These are phyloP conservation scores for Carnegiea gigantea DNA, from an alignment of 179 eudicot genomes.

Conservation along the genomic window DNA sequence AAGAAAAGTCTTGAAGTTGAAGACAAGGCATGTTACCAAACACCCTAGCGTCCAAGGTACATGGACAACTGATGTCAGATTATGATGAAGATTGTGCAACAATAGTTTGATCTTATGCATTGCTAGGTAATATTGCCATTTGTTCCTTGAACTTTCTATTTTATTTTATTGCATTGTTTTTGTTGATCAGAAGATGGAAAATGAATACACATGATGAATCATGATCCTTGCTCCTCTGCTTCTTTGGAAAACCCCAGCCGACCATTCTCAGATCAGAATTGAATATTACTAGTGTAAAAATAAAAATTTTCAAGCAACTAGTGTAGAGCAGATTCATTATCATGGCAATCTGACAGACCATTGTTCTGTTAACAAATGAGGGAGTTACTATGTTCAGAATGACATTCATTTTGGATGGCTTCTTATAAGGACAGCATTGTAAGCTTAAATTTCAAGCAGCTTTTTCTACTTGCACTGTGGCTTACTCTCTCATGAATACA, in stretches of 20 bases:
- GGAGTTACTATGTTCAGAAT: not conserved
- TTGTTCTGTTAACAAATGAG: too few species aligned
- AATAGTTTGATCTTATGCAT: not conserved
- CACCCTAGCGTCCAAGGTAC: slow-evolving; percentile 42
- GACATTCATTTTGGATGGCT: not conserved
- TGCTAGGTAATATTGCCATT: not conserved
- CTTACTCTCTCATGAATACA: not conserved
- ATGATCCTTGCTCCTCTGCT: too few species aligned
- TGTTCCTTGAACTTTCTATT: not conserved
- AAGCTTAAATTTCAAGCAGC: not conserved
- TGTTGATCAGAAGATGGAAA: too few species aligned
- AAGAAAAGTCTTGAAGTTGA: slow-evolving; percentile 32
- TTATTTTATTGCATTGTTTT: not conserved
- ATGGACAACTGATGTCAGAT: slow-evolving; percentile 33
- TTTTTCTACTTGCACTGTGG: not conserved
- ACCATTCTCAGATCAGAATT: too few species aligned
- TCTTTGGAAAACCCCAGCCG: too few species aligned
- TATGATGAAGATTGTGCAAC: slow-evolving; percentile 9
- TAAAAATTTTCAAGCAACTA: not conserved
- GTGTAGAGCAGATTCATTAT: not conserved
- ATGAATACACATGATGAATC: too few species aligned
- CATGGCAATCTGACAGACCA: not conserved
- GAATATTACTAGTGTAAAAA: not conserved
- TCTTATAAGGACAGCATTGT: not conserved
- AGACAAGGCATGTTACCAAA: slow-evolving; percentile 34